Evolutionary conservation across 495 filamentous ascomycete species (phyloP), one percentile per base, ranked within the genome.

Genomic region (Daldinia loculata): DNA sequence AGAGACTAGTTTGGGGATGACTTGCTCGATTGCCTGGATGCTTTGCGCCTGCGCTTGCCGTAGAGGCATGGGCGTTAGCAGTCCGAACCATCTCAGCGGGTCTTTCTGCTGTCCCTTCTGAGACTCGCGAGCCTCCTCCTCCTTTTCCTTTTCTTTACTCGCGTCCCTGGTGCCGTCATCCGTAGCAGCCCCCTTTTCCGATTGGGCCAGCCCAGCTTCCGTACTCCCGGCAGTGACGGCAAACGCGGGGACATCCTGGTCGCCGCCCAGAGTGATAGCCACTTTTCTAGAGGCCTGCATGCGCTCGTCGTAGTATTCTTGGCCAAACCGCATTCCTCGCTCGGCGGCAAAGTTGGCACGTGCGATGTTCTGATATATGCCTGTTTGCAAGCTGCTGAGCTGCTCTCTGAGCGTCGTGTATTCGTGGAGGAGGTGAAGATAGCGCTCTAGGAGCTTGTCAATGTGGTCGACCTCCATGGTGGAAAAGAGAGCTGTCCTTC

Each of bases 321-420:
- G 81, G 24, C 90, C 90, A 76, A 90, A 92, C 53, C 86, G 80
- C 56, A 87, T 75, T 9, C 89, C 89, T 11, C 88, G 84, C 48
- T 87, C 82, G 51, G 87, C 89, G 19, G 85, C 82, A 78, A 91
- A 93, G 77, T 93, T 93, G 50, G 91, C 91, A 60, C 89, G 87
- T 26, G 91, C 88, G 19, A 94, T 84, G 78, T 79, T 69, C 26
- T 84, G 84, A 70, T 80, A 81, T 34, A 84, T 75, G 66, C 83
- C 85, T 19, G 88, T 83, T 27, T 94, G 82, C 22, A 87, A 77
- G 26, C 78, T 74, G 38, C 80, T 80, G 11, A 95, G 80, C 19
- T 83, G 71, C 30, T 79, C 75, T 36, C 89, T 88, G 19, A 92
- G 79, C 29, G 79, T 79, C 52, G 90, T 88, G 81, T 97, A 92